phyloP scores from a whole-genome alignment of 108 stramenopile genomes.

The Cyclotella cryptica region DNA sequence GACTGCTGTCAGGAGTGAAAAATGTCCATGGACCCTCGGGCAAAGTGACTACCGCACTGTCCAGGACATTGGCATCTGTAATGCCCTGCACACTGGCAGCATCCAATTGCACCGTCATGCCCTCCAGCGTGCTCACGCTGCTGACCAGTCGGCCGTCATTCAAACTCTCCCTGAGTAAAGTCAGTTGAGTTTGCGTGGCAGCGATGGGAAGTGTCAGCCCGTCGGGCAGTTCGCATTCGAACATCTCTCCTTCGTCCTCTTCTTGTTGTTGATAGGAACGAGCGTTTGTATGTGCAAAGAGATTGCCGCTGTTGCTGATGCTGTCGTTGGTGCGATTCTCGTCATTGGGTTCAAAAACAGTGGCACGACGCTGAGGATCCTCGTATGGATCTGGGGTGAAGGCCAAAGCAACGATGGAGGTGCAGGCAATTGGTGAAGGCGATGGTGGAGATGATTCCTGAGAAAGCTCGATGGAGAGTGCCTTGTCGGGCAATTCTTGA shows the following conservation, averaged over 20 bases:
- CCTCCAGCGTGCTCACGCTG: not conserved
- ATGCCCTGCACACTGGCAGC: not conserved
- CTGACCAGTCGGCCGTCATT: not conserved
- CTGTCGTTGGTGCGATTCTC: too few relatives aligned
- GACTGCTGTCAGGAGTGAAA: not conserved
- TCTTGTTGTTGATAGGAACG: too few relatives aligned
- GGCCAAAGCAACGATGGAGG: constrained; percentile 5
- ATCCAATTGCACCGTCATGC: not conserved
- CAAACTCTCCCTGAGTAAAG: not conserved
- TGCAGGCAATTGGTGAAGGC: not conserved
- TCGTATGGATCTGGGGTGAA: not conserved
- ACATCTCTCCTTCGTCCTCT: not conserved
- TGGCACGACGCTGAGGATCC: not conserved
- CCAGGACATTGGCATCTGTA: not conserved
- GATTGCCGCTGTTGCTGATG: not conserved
- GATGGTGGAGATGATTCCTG: too few relatives aligned
- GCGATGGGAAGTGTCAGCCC: not conserved
- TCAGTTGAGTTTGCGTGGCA: not conserved
- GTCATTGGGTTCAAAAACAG: not conserved
- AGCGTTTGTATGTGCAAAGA: not conserved
- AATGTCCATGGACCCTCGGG: not conserved
- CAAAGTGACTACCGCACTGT: not conserved
- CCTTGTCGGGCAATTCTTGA: too few relatives aligned
- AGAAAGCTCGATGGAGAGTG: too few relatives aligned
- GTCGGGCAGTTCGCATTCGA: not conserved